Evolutionary conservation across 2,329 filamentous ascomycete species (phyloP).

Genomic region (Fusarium compactum): DNA sequence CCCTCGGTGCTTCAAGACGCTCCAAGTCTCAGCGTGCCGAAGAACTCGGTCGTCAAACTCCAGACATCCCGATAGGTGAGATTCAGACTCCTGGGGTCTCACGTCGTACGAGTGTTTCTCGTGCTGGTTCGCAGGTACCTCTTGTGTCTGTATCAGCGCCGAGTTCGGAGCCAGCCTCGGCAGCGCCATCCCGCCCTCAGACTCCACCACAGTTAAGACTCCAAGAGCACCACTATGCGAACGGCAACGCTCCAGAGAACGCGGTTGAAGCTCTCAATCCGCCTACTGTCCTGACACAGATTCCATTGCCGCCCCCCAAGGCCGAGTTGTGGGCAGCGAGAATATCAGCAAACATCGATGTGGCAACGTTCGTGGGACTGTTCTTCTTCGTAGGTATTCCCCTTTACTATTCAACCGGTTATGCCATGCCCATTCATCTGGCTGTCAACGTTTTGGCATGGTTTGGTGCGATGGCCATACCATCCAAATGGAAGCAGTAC

Average conservation of each 20-base stretch:
- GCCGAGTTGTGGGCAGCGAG: slow-evolving; percentile 63
- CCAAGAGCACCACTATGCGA: slow-evolving; percentile 46
- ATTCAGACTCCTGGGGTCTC: slow-evolving; percentile 45
- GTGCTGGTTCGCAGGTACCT: slow-evolving; percentile 42
- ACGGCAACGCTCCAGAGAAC: slow-evolving; percentile 31
- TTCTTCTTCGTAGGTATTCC: slow-evolving; percentile 66
- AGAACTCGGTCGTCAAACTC: slow-evolving; percentile 54
- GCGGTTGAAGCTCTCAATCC: slow-evolving; percentile 39
- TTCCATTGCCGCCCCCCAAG: slow-evolving; percentile 58
- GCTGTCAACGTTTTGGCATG: slow-evolving; percentile 65
- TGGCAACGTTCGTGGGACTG: slow-evolving; percentile 57
- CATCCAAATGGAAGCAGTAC: slow-evolving; percentile 62
- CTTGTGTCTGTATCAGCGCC: slow-evolving; percentile 27
- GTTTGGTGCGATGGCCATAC: slow-evolving; percentile 62
- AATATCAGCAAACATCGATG: slow-evolving; percentile 60
- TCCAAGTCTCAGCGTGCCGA: slow-evolving; percentile 64
- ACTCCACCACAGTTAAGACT: slow-evolving; percentile 47
- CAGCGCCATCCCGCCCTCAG: slow-evolving; percentile 43
- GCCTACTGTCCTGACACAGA: slow-evolving; percentile 52
- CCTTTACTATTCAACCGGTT: slow-evolving; percentile 64
- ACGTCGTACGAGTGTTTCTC: slow-evolving; percentile 44
- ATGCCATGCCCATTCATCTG: slow-evolving; percentile 63
- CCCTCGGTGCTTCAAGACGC: slow-evolving; percentile 65
- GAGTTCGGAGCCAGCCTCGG: slow-evolving; percentile 34
- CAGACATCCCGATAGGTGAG: slow-evolving; percentile 60